Percentiles rank a stretch among this genome's conserved stretches.
phyloP scores from a whole-genome alignment of 768 basidiomycete species.

The Sarcodon aspratus region DNA sequence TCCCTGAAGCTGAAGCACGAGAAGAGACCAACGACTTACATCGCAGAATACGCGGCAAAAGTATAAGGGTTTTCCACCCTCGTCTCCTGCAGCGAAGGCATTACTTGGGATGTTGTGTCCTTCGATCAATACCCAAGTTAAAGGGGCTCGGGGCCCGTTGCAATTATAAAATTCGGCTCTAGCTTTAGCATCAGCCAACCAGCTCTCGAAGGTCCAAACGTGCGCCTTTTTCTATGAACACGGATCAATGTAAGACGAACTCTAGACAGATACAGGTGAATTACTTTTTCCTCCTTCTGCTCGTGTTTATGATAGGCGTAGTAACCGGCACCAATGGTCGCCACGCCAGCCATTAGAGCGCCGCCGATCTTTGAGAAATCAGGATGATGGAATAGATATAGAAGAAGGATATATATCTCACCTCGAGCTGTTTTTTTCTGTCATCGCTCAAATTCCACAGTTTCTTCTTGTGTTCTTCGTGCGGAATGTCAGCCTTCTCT shows the following conservation, averaged over 20 bases:
- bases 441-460: constrained; percentile 48
- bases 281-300: constrained; percentile 46
- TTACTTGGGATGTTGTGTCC: constrained; percentile 47
- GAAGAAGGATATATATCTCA: constrained; percentile 12
- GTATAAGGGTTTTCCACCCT: constrained; percentile 39
- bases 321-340: constrained; percentile 36
- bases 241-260: neutral
- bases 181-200: constrained; percentile 45
- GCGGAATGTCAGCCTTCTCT: constrained; percentile 19
- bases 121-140: constrained; percentile 51
- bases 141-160: constrained; percentile 32
- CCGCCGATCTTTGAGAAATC: constrained; percentile 41
- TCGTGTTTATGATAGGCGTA: constrained; percentile 44
- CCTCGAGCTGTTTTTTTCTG: constrained; percentile 48
- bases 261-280: neutral
- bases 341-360: constrained; percentile 45
- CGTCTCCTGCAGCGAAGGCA: constrained; percentile 47
- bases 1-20: constrained; percentile 1
- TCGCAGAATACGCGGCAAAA: constrained; percentile 50
- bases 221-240: constrained; percentile 33
- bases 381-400: neutral
- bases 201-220: constrained; percentile 37
- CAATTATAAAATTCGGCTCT: constrained; percentile 38
- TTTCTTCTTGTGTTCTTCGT: constrained; percentile 38
- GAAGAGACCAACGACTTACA: constrained; percentile 21